A percentile compares a stretch with the other conserved stretches of the same genome.
phyloP scores from a whole-genome alignment of 176 grass and related monocot genomes.

The Oryza officinalis region DNA sequence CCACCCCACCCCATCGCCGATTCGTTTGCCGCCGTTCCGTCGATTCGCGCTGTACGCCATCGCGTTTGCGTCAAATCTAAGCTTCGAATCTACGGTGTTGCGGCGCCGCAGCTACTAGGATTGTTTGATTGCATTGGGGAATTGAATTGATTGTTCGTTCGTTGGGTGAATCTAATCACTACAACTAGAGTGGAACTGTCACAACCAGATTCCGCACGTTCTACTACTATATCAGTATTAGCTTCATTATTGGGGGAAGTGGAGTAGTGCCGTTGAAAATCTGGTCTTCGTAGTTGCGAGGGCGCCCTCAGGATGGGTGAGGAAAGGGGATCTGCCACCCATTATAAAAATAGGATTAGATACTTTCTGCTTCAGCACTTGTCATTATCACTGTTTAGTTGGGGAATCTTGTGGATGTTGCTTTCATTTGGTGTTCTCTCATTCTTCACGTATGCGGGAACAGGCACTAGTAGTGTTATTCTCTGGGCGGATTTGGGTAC shows the following conservation, averaged over 20 bases:
- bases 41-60: neutral
- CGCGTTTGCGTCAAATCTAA: slow-evolving; percentile 16
- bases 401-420: neutral
- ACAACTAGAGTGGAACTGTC: neutral
- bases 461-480: neutral
- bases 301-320: neutral
- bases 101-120: neutral
- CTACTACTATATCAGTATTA: neutral
- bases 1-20: slow-evolving; percentile 18
- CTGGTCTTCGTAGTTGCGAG: neutral
- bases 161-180: neutral
- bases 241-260: neutral
- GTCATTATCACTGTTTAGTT: slow-evolving; percentile 23
- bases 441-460: neutral
- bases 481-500: neutral
- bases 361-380: neutral
- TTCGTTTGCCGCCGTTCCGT: neutral
- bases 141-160: neutral
- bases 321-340: neutral
- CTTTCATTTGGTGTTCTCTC: neutral
- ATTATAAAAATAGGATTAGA: neutral
- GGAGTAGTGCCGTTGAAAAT: neutral
- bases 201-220: slow-evolving; percentile 13
- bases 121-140: neutral
- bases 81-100: slow-evolving; percentile 15